Conservation (phyloP, 176 grass and related monocot genomes). For the Carex scoparia region DNA sequence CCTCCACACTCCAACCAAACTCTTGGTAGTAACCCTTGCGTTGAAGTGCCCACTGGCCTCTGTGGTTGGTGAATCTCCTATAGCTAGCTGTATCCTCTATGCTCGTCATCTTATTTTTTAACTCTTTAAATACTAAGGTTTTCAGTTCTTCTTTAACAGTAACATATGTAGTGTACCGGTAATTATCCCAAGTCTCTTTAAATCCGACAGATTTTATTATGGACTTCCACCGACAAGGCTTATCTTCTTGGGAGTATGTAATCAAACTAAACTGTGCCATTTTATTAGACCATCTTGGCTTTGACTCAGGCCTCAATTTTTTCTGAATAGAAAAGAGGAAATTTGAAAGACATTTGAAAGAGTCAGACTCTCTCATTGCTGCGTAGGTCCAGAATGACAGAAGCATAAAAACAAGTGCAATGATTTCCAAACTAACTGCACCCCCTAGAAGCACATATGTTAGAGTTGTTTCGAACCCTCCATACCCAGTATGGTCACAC, state of each 20-base stretch:
- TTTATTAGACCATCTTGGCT: slow-evolving; percentile 29
- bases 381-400: slow-evolving; percentile 14
- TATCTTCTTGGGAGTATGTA: neutral
- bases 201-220: neutral
- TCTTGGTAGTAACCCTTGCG: neutral
- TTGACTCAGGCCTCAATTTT: neutral
- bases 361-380: neutral
- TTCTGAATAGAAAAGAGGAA: neutral
- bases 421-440: neutral
- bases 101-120: neutral
- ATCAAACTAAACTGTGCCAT: slow-evolving; percentile 47
- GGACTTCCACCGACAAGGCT: too few species aligned
- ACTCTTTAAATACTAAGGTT: neutral
- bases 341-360: neutral
- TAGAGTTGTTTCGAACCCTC: neutral
- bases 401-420: slow-evolving; percentile 1
- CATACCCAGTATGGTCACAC: too few species aligned
- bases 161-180: neutral
- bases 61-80: neutral
- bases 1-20: neutral
- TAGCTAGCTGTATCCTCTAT: neutral
- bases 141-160: neutral
- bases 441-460: neutral
- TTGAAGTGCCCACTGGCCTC: neutral
- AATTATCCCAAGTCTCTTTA: neutral